Evolutionary conservation across 2,329 filamentous ascomycete genomes (phyloP).

Genomic region (Aureobasidium namibiae): DNA sequence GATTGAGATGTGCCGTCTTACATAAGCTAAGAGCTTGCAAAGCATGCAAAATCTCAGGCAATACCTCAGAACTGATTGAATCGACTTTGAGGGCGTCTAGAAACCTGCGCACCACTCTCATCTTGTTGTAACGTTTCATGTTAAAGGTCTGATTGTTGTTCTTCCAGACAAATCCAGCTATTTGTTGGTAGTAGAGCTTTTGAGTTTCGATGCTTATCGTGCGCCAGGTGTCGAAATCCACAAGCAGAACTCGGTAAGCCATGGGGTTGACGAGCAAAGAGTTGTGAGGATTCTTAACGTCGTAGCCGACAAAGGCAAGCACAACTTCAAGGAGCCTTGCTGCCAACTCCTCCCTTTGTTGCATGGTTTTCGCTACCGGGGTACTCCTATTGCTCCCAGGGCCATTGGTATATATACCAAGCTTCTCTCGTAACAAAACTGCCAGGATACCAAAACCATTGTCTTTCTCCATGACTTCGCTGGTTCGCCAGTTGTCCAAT

Average conservation of each 20-base stretch:
- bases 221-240: slow-evolving; percentile 91
- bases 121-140: slow-evolving; percentile 72
- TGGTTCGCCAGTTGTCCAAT: slow-evolving; percentile 90
- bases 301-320: slow-evolving; percentile 82
- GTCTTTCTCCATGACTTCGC: slow-evolving; percentile 94
- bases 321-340: slow-evolving; percentile 64
- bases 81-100: slow-evolving; percentile 87
- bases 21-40: slow-evolving; percentile 73
- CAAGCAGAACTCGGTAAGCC: slow-evolving; percentile 82
- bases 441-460: slow-evolving; percentile 87
- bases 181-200: slow-evolving; percentile 87
- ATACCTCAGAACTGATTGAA: slow-evolving; percentile 60
- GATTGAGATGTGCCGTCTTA: slow-evolving; percentile 74
- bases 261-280: slow-evolving; percentile 94
- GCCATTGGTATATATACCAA: slow-evolving; percentile 40
- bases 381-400: slow-evolving; percentile 9
- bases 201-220: slow-evolving; percentile 69
- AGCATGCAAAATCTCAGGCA: slow-evolving; percentile 68
- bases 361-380: slow-evolving; percentile 21
- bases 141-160: slow-evolving; percentile 94
- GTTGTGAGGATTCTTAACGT: slow-evolving; percentile 66
- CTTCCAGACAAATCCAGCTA: slow-evolving; percentile 75
- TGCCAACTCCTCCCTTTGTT: slow-evolving; percentile 46
- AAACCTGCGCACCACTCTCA: slow-evolving; percentile 88
- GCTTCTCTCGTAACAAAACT: slow-evolving; percentile 73